Evolutionary conservation across 2,329 filamentous ascomycete species (phyloP).

Genomic region (Sphaerostilbella broomeana): DNA sequence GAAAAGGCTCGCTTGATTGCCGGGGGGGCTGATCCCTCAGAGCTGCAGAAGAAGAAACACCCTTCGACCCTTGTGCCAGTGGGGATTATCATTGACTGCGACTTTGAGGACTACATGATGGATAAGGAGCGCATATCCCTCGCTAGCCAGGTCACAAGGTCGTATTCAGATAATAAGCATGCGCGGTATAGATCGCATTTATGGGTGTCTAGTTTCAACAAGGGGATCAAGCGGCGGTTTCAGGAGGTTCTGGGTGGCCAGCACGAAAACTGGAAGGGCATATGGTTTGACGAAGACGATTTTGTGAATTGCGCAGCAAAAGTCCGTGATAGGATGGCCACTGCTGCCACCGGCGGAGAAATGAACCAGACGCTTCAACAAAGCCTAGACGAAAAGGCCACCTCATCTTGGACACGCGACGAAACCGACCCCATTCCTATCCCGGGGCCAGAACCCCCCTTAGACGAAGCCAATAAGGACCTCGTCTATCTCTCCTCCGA

Average conservation of each 20-base stretch:
- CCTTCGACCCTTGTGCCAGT: conserved; percentile 59
- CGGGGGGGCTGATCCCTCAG: conserved; percentile 36
- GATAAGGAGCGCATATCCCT: conserved; percentile 81
- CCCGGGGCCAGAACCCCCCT: conserved; percentile 26
- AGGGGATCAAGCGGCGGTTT: conserved; percentile 69
- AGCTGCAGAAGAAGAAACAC: conserved; percentile 27
- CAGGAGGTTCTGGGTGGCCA: conserved; percentile 65
- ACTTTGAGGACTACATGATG: conserved; percentile 84
- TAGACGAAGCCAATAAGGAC: conserved; percentile 30
- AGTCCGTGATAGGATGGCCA: conserved; percentile 61
- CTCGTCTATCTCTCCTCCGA: conserved; percentile 89
- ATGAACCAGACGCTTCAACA: conserved; percentile 52
- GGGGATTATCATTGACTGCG: conserved; percentile 80
- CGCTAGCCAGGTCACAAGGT: conserved; percentile 74
- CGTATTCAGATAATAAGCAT: conserved; percentile 80
- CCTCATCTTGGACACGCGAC: conserved; percentile 27
- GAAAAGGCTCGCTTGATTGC: conserved; percentile 45
- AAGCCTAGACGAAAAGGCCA: conserved; percentile 24
- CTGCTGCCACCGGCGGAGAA: conserved; percentile 39
- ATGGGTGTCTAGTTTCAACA: conserved; percentile 70
- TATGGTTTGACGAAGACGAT: conserved; percentile 66
- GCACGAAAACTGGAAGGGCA: conserved; percentile 72
- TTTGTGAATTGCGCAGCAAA: conserved; percentile 63
- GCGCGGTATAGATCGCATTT: conserved; percentile 64
- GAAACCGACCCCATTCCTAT: conserved; percentile 28